These are phyloP conservation scores for Phytopythium helicoides DNA, from an alignment of 352 stramenopile genomes.

Conservation along the genomic window DNA sequence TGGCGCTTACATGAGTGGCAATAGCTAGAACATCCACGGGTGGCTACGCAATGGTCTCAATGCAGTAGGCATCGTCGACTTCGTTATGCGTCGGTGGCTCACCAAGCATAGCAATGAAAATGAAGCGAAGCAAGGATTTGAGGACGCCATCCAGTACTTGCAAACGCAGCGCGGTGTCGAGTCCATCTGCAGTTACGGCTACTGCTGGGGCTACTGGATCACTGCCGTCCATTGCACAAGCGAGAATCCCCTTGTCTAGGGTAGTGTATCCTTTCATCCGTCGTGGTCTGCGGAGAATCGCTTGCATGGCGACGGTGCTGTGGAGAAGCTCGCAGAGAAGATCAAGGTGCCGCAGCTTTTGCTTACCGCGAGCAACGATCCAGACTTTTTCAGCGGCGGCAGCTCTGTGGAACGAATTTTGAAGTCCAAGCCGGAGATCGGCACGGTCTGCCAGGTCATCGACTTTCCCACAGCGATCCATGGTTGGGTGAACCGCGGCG, in stretches of 20 bases:
- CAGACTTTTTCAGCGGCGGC: slow-evolving; percentile 12
- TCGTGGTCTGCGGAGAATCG: slow-evolving; percentile 14
- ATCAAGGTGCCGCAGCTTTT: slow-evolving; percentile 19
- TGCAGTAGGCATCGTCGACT: background rate
- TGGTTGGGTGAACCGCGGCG: slow-evolving; percentile 44
- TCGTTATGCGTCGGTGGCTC: slow-evolving; percentile 3
- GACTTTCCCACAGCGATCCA: slow-evolving; percentile 34
- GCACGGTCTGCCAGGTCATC: slow-evolving; percentile 10
- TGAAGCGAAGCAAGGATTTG: background rate
- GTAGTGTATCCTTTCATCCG: slow-evolving; percentile 19
- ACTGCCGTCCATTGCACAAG: slow-evolving; percentile 1
- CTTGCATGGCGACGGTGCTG: slow-evolving; percentile 8
- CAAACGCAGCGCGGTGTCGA: slow-evolving; percentile 10
- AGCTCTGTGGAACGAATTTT: slow-evolving; percentile 14
- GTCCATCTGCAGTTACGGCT: slow-evolving; percentile 17
- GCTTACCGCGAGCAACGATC: slow-evolving; percentile 16
- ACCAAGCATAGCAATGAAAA: slow-evolving; percentile 2
- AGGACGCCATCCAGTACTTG: slow-evolving; percentile 12
- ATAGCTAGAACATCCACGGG: background rate
- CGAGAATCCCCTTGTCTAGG: background rate
- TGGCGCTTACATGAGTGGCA: slow-evolving; percentile 17
- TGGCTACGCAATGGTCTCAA: background rate
- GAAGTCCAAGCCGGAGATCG: background rate
- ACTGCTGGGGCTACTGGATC: slow-evolving; percentile 24
- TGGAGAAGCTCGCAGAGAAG: slow-evolving; percentile 11